Evolutionary conservation across 805 yeast species (phyloP), one percentile per base, ranked within the genome.

Genomic region (Myxozyma geophila): DNA sequence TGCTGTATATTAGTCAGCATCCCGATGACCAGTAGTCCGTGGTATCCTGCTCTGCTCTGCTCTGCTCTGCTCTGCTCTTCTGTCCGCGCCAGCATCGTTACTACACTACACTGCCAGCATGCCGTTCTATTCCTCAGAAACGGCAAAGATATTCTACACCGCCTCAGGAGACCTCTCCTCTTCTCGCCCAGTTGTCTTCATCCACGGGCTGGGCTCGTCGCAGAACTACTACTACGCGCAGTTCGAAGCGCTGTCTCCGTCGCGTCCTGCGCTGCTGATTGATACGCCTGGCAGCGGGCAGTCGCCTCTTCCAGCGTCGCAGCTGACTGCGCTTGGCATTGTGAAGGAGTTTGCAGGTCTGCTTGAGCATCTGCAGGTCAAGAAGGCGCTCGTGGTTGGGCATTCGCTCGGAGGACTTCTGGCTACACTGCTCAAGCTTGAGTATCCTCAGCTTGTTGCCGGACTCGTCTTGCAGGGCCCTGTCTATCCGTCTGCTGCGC

Each of bases 201-300:
- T 56, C 35, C 59, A 56, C 19, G 59, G 59, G 1, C 59, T 56
- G 37, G 59, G 59, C 15, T 56, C 59, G 35, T 56, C 59, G 47
- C 59, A 56, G 35, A 56, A 56, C 54, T 56, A 48, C 54, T 56
- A 37, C 59, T 56, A 48, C 48, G 36, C 59, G 39, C 59, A 56
- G n/a, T 48, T 56, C 5, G 54, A 56, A 28, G 53, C 53, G 1
- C 48, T 56, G 21, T 19, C 46, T 37, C 3, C 15, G n/a, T 33
- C 59, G 48, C 47, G 47, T 17, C 39, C 15, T 23, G 47, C 48
- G 41, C 8, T 56, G 39, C 48, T 56, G 40, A 7, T 56, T 54
- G 59, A 56, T 46, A 48, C 59, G 2, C 59, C 59, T 2, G 59
- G 54, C 37, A 56, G 59, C 48, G 59, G 53, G 2, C 59, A 56